Evolutionary conservation across 495 filamentous ascomycete genomes (phyloP).

Genomic region (Podospora australis): DNA sequence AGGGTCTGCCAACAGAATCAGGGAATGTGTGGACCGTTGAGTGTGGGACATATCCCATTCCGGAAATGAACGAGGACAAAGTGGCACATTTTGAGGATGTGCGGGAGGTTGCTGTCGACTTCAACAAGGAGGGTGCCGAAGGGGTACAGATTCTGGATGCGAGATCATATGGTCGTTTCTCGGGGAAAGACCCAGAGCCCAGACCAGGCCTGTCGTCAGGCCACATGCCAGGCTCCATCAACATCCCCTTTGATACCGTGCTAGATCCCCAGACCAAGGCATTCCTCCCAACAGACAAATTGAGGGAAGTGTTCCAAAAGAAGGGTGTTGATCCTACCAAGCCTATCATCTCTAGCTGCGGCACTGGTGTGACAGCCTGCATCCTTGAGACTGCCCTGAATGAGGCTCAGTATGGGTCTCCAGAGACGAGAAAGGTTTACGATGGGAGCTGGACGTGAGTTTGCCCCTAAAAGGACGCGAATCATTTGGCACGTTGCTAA

Average conservation of each 20-base stretch:
- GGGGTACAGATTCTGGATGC: constrained; percentile 89
- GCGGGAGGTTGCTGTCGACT: constrained; percentile 64
- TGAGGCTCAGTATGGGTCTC: constrained; percentile 66
- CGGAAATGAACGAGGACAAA: constrained; percentile 41
- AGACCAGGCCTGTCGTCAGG: constrained; percentile 80
- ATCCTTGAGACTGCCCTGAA: constrained; percentile 82
- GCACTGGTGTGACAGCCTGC: constrained; percentile 91
- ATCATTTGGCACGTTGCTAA: constrained; percentile 8
- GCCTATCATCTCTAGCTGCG: constrained; percentile 83
- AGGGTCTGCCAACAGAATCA: constrained; percentile 71
- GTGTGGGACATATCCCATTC: constrained; percentile 50
- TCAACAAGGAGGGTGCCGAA: constrained; percentile 70
- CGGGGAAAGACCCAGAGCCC: constrained; percentile 79
- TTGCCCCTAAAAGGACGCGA: neutral
- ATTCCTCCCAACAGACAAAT: constrained; percentile 62
- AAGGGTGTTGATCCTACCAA: constrained; percentile 74
- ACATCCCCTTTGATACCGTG: constrained; percentile 70
- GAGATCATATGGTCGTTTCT: constrained; percentile 69
- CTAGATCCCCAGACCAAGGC: constrained; percentile 78
- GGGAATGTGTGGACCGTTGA: constrained; percentile 62
- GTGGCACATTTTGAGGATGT: constrained; percentile 67
- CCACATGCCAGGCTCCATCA: constrained; percentile 85
- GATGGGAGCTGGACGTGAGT: constrained; percentile 98
- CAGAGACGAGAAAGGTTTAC: constrained; percentile 69
- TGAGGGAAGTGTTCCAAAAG: constrained; percentile 67